Evolutionary conservation across 2,329 filamentous ascomycete genomes (phyloP).

Genomic region (Proliferodiscus dingleyae): DNA sequence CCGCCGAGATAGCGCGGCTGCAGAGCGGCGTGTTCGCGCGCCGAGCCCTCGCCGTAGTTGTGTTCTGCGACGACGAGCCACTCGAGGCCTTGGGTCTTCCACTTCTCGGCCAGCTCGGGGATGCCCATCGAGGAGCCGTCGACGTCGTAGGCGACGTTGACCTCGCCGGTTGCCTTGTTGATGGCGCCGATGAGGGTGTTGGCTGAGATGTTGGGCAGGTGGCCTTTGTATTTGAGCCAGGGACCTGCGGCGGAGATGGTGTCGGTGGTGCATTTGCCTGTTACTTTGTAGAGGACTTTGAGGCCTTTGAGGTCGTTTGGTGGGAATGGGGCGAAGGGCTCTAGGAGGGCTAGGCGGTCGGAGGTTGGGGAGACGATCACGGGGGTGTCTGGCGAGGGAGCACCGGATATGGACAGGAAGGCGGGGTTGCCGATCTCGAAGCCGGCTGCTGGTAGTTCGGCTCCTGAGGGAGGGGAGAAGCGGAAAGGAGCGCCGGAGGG

Average conservation of each 20-base stretch:
- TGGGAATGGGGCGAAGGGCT: slow-evolving; percentile 86
- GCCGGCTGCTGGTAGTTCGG: slow-evolving; percentile 59
- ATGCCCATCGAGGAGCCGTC: slow-evolving; percentile 73
- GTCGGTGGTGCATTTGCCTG: slow-evolving; percentile 97
- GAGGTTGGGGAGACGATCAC: slow-evolving; percentile 85
- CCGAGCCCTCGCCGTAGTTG: slow-evolving; percentile 92
- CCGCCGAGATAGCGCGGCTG: slow-evolving; percentile 89
- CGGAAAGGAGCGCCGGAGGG: slow-evolving; percentile 77
- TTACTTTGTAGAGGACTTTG: slow-evolving; percentile 89
- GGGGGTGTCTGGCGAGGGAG: slow-evolving; percentile 63
- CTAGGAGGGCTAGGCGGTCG: slow-evolving; percentile 81
- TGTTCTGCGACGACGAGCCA: slow-evolving; percentile 97
- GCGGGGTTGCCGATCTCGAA: no score
- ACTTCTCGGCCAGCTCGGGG: slow-evolving; percentile 78
- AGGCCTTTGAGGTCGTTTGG: slow-evolving; percentile 67
- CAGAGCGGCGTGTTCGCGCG: slow-evolving; percentile 82
- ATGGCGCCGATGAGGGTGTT: slow-evolving; percentile 96
- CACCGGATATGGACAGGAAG: slow-evolving; percentile 65
- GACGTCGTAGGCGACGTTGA: slow-evolving; percentile 86
- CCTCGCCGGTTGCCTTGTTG: slow-evolving; percentile 87
- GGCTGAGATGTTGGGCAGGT: slow-evolving; percentile 93
- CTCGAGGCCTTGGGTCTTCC: slow-evolving; percentile 68
- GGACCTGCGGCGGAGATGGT: slow-evolving; percentile 96
- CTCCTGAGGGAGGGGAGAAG: slow-evolving; percentile 74
- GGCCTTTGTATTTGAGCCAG: slow-evolving; percentile 99